These are phyloP conservation scores for Debaryomycetaceae sp. DNA, from an alignment of 1,139 yeast species.

Conservation along the genomic window DNA sequence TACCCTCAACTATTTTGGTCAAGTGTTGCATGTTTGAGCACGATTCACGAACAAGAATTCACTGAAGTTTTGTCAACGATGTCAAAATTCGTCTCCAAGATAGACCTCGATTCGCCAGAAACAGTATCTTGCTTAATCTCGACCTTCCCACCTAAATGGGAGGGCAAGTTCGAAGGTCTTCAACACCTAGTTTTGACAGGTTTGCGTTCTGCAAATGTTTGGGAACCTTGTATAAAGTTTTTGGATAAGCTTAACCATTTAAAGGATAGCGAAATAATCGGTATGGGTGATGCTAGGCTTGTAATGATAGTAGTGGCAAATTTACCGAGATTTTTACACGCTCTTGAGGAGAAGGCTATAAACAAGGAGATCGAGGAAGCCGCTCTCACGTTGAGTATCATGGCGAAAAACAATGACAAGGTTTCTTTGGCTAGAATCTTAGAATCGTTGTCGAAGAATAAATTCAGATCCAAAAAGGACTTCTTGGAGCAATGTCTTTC, in stretches of 20 bases:
- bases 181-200: constrained; percentile 80
- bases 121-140: constrained; percentile 79
- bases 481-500: constrained; percentile 78
- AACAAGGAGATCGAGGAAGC: constrained; percentile 53
- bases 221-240: constrained; percentile 72
- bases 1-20: constrained; percentile 97
- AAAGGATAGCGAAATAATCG: constrained; percentile 74
- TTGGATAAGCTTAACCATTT: constrained; percentile 68
- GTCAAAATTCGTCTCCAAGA: constrained; percentile 78
- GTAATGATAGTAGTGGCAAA: constrained; percentile 73
- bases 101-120: constrained; percentile 81
- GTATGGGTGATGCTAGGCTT: constrained; percentile 66
- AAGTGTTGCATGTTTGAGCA: constrained; percentile 85
- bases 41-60: constrained; percentile 90
- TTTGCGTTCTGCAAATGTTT: constrained; percentile 72
- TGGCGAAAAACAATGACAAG: constrained; percentile 60
- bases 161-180: constrained; percentile 86
- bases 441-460: constrained; percentile 68
- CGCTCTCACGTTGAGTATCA: constrained; percentile 52
- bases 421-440: constrained; percentile 68
- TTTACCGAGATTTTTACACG: constrained; percentile 79
- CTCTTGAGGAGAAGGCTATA: constrained; percentile 58
- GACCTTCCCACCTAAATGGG: constrained; percentile 95
- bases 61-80: constrained; percentile 80
- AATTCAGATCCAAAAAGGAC: constrained; percentile 86